phyloP scores from a whole-genome alignment of 73 alveolate species.

The Breviolum minutum region DNA sequence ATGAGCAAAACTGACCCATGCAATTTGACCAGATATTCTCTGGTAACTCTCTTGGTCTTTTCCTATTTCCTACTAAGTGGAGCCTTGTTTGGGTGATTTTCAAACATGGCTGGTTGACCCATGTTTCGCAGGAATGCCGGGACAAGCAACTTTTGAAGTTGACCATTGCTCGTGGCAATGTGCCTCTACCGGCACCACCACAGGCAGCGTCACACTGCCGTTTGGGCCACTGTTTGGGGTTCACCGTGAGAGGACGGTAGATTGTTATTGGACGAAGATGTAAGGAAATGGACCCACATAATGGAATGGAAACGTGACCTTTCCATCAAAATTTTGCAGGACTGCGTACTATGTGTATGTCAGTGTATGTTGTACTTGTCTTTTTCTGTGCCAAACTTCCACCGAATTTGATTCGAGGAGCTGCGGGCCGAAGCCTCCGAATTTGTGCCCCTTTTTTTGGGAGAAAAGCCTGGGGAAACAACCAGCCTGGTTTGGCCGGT shows the following conservation, averaged over 20 bases:
- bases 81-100: neutral
- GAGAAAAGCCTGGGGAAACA: neutral
- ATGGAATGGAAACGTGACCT: no score
- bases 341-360: neutral
- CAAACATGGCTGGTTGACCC: neutral
- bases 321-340: no score
- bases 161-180: slow-evolving; percentile 86
- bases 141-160: slow-evolving; percentile 84
- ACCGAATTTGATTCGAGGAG: no score
- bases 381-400: no score
- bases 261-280: neutral
- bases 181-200: slow-evolving; percentile 76
- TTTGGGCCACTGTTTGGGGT: no score
- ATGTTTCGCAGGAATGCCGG: slow-evolving; percentile 53
- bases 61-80: neutral
- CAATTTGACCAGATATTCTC: no score
- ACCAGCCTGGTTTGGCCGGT: neutral
- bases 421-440: slow-evolving; percentile 47
- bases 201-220: slow-evolving; percentile 4
- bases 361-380: neutral
- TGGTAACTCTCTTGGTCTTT: no score
- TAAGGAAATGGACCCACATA: neutral
- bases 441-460: slow-evolving; percentile 28
- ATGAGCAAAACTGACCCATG: no score
- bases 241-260: neutral